Conservation (phyloP, 306 rosid genomes). For the Comarum palustre region DNA sequence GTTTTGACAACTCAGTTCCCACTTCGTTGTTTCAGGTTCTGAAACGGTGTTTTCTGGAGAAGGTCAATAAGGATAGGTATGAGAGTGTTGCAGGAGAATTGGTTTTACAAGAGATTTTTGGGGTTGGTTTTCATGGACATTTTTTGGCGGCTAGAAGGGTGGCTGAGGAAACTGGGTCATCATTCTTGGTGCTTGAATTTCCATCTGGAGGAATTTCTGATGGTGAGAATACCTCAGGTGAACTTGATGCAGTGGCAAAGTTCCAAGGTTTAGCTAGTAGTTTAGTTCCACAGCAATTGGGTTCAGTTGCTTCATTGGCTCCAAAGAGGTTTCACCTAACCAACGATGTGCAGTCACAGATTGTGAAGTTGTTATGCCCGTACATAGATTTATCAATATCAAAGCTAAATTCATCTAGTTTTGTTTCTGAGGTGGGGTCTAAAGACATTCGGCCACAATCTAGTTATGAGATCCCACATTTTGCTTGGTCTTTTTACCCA, state of each 20-base stretch:
- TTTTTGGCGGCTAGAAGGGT: slow-evolving; percentile 62
- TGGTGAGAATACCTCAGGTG: slow-evolving; percentile 30
- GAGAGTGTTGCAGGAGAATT: slow-evolving; percentile 53
- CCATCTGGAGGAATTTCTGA: slow-evolving; percentile 26
- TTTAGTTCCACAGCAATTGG: slow-evolving; percentile 51
- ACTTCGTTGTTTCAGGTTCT: slow-evolving; percentile 64
- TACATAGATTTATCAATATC: slow-evolving; percentile 30
- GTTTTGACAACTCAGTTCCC: slow-evolving; percentile 41
- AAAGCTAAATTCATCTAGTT: slow-evolving; percentile 22
- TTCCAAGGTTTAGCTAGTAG: slow-evolving; percentile 46
- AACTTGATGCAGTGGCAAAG: slow-evolving; percentile 26
- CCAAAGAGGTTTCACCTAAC: slow-evolving; percentile 37
- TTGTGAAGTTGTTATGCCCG: slow-evolving; percentile 41
- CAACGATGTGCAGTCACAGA: slow-evolving; percentile 37
- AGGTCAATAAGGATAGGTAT: slow-evolving; percentile 56
- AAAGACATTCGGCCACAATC: slow-evolving; percentile 36
- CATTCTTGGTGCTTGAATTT: slow-evolving; percentile 56
- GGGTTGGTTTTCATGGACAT: slow-evolving; percentile 64
- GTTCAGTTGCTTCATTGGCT: slow-evolving; percentile 28
- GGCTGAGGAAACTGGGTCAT: slow-evolving; percentile 58
- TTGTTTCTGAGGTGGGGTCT: slow-evolving; percentile 23
- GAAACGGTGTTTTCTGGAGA: slow-evolving; percentile 57
- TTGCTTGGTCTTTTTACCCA: slow-evolving; percentile 64
- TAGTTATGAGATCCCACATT: slow-evolving; percentile 52
- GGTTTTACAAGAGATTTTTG: slow-evolving; percentile 66